Base-by-base conservation (phyloP, 352 stramenopile species). In the Globisporangium radiosum region DNA sequence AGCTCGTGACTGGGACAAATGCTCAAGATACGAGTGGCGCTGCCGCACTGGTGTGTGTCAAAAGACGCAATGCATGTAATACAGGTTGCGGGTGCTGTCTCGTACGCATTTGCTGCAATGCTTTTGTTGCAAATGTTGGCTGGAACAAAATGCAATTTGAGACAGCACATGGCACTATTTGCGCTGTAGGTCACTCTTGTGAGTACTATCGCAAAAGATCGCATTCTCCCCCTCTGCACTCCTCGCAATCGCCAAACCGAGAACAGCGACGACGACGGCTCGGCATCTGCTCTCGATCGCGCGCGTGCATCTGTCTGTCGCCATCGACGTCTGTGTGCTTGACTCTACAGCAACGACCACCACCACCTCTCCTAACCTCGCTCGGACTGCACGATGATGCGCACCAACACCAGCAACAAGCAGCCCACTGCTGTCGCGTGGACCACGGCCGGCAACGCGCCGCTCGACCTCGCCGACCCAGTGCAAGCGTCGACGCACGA, bases 391-490 rank as follows among this genome's bases (percentile, higher is more conserved):
- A 53, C 14, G 11, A 60, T 57, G 59, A 60, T 65, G 59, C 59
- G 60, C 39, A 42, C 14, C 33, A 63, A 19, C 50, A 44, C 7
- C 58, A 54, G 60, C 48, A 70, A 3, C 25, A 33, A 33, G 25
- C 80, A 80, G 72, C 78, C 75, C 14, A 62, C 71, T 38, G 71
- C 80, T 13, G 77, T 90, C 44, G 76, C 66, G 60, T 90, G 81
- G 81, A 88, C 81, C 54, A 86, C 69, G 44, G 76, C 73, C 39
- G 81, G 81, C 62, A 75, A 79, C 17, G 71, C 66, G 25, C 70
- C 66, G 57, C 62, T 90, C 47, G 64, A 70, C 19, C 54, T 88
- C 45, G 53, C 68, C 3, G 66, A 65, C 14, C 57, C 57, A 33
- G 65, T 73, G 50, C 71, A 78, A 17, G 75, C 76, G 38, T 37